A percentile compares a stretch with the other conserved stretches of the same genome.
phyloP scores from a whole-genome alignment of 148 eudicot genomes.

The Arbutus unedo region DNA sequence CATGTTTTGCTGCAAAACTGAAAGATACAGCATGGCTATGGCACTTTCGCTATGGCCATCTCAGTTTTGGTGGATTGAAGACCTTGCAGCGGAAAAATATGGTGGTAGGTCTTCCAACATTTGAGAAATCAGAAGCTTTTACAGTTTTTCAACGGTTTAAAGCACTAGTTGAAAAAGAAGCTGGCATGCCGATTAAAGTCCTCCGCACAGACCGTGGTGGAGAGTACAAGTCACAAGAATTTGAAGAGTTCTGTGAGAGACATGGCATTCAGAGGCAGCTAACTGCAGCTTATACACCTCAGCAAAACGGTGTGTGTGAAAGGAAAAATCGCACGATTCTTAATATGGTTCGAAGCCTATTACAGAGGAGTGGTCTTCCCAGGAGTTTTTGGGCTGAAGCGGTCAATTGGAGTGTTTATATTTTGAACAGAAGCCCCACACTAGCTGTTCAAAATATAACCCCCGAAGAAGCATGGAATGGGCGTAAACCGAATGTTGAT shows the following conservation, averaged over 20 bases:
- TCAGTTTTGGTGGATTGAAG: no score
- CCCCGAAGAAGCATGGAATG: no score
- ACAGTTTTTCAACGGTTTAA: neutral
- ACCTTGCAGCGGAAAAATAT: neutral
- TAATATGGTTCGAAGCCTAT: conserved; percentile 1
- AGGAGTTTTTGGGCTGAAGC: neutral
- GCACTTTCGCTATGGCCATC: neutral
- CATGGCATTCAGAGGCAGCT: neutral
- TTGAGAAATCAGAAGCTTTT: conserved; percentile 6
- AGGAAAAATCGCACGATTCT: no score
- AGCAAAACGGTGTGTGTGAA: no score
- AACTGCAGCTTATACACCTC: no score
- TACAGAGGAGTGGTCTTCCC: neutral
- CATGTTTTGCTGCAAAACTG: conserved; percentile 1
- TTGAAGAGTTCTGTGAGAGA: neutral
- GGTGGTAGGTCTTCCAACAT: neutral
- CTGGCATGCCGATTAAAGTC: neutral
- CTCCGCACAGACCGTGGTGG: neutral
- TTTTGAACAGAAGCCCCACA: conserved; percentile 1
- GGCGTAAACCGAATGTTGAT: neutral
- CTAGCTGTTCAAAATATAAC: neutral
- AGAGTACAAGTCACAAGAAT: conserved; percentile 3
- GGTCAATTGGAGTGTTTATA: neutral
- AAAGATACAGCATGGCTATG: neutral
- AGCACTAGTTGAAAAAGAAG: neutral